Evolutionary conservation across 257 asterid species (phyloP).

Genomic region (Jacaranda mimosifolia): DNA sequence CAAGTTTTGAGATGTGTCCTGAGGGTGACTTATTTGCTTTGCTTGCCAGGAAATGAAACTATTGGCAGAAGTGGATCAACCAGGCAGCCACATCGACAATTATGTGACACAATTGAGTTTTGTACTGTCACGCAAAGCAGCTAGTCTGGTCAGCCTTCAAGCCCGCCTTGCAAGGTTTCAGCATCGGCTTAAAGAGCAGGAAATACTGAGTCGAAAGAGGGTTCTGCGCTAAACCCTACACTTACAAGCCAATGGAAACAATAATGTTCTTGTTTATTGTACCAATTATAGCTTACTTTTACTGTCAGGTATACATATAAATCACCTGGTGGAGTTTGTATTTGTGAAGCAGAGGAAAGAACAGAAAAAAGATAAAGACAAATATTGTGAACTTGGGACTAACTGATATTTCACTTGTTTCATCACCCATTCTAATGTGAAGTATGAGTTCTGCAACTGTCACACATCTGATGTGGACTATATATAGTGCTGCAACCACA

Average conservation of each 20-base stretch:
- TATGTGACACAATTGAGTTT: constrained; percentile 88
- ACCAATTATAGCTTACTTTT: constrained; percentile 44
- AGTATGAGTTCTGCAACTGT: constrained; percentile 21
- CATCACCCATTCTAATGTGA: constrained; percentile 14
- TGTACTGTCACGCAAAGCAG: constrained; percentile 92
- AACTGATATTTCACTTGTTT: constrained; percentile 17
- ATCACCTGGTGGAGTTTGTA: constrained; percentile 44
- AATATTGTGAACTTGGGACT: constrained; percentile 36
- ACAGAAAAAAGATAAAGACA: constrained; percentile 24
- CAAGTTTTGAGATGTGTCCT: not conserved
- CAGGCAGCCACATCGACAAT: constrained; percentile 90
- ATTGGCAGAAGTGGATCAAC: constrained; percentile 93
- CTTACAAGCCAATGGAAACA: constrained; percentile 19
- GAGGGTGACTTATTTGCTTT: constrained; percentile 35
- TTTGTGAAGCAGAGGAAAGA: constrained; percentile 46
- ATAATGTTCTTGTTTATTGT: constrained; percentile 43
- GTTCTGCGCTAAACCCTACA: constrained; percentile 56
- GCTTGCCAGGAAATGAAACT: constrained; percentile 90
- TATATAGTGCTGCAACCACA: not conserved
- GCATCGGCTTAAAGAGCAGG: constrained; percentile 96
- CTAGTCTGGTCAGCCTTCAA: constrained; percentile 92
- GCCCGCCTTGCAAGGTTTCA: constrained; percentile 98
- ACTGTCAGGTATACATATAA: constrained; percentile 41
- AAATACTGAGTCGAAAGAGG: constrained; percentile 90
- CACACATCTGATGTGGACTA: constrained; percentile 12